Percentiles rank a stretch among this genome's conserved stretches.
phyloP scores from a whole-genome alignment of 164 flowering plant species.

The Piper longum region DNA sequence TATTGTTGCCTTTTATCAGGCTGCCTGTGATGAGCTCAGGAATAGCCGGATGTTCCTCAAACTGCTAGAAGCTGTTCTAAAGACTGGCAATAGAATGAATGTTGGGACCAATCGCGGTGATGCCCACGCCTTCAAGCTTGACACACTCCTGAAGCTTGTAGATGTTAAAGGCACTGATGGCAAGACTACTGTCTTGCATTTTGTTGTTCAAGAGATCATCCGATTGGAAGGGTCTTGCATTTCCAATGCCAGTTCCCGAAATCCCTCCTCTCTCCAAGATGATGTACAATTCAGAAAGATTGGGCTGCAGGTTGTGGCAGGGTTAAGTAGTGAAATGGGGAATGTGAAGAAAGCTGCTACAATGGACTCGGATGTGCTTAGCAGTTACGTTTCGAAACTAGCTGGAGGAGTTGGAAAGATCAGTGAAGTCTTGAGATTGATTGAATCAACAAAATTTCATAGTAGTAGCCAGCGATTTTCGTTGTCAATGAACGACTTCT shows the following conservation, averaged over 20 bases:
- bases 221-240: conserved; percentile 67
- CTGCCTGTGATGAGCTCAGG: conserved; percentile 74
- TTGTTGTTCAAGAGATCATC: conserved; percentile 86
- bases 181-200: conserved; percentile 82
- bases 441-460: conserved; percentile 16
- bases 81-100: conserved; percentile 94
- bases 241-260: conserved; percentile 18
- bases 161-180: conserved; percentile 94
- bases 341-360: conserved; percentile 88
- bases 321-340: conserved; percentile 57
- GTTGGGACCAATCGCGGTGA: conserved; percentile 93
- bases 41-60: conserved; percentile 76
- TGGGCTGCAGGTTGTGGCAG: conserved; percentile 75
- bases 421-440: conserved; percentile 33
- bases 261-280: conserved; percentile 20
- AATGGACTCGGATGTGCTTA: conserved; percentile 79
- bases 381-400: conserved; percentile 55
- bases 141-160: conserved; percentile 86
- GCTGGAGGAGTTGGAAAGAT: conserved; percentile 39
- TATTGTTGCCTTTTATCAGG: conserved; percentile 13
- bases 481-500: conserved; percentile 44
- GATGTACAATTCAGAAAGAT: conserved; percentile 58
- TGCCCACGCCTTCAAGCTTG: conserved; percentile 90
- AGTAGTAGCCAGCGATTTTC: conserved; percentile 28
- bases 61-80: conserved; percentile 82